Percentiles rank a stretch among this genome's conserved stretches.
Conservation (phyloP, 2,329 filamentous ascomycete genomes). For the Colletotrichum phormii region DNA sequence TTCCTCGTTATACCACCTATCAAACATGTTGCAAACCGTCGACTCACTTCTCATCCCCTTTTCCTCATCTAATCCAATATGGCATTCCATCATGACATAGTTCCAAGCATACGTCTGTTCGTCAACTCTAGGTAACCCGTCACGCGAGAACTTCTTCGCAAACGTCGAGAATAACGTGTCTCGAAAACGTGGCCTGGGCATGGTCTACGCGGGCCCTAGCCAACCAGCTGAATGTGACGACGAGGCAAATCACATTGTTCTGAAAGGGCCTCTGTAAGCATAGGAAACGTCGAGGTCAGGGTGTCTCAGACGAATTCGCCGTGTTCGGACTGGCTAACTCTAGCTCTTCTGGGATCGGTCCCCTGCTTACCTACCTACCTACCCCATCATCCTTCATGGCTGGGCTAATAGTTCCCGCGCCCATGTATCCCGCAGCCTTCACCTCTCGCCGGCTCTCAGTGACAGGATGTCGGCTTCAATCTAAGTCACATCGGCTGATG, state of each 20-base stretch:
- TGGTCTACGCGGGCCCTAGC: not conserved
- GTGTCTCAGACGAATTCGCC: constrained; percentile 5
- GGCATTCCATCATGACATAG: not conserved
- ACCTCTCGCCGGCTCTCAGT: not conserved
- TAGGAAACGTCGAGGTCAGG: not conserved
- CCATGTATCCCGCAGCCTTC: not conserved
- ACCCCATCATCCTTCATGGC: not conserved
- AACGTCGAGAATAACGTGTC: not conserved
- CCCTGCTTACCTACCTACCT: too few species aligned
- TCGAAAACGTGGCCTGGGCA: not conserved
- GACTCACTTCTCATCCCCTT: not conserved
- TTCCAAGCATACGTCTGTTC: not conserved
- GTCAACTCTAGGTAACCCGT: not conserved
- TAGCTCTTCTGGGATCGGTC: not conserved
- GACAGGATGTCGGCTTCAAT: not conserved
- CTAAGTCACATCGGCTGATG: not conserved
- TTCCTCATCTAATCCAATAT: not conserved
- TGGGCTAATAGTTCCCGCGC: not conserved
- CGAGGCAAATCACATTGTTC: not conserved
- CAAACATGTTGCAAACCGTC: not conserved
- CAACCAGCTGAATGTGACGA: not conserved
- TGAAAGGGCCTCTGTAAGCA: not conserved
- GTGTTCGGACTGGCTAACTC: not conserved
- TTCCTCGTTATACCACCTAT: not conserved
- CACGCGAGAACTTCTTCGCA: not conserved